Conservation (phyloP, 768 basidiomycete species). For the Lanmaoa pseudosensibilis region DNA sequence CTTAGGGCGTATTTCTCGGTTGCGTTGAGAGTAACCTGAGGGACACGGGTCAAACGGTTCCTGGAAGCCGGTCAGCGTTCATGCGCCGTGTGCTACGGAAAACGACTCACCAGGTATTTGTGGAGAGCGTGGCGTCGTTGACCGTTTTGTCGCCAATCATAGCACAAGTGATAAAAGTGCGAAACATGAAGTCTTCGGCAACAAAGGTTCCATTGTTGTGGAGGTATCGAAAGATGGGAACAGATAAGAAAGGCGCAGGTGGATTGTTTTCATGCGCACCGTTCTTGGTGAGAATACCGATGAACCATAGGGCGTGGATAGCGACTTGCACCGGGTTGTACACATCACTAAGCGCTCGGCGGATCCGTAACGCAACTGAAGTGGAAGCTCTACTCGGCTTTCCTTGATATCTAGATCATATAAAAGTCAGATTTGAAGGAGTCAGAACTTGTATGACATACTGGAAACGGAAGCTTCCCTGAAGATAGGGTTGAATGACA, state of each 20-base stretch:
- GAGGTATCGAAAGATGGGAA: slow-evolving; percentile 33
- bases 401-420: slow-evolving; percentile 18
- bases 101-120: slow-evolving; percentile 32
- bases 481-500: slow-evolving; percentile 23
- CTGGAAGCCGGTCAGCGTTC: slow-evolving; percentile 17
- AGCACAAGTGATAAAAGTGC: slow-evolving; percentile 34
- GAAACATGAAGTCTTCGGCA: slow-evolving; percentile 37
- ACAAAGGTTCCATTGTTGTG: slow-evolving; percentile 26
- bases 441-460: slow-evolving; percentile 11
- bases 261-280: slow-evolving; percentile 9
- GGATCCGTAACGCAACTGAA: slow-evolving; percentile 21
- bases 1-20: slow-evolving; percentile 22
- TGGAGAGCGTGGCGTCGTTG: slow-evolving; percentile 32
- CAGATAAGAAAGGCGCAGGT: slow-evolving; percentile 26
- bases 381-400: slow-evolving; percentile 2
- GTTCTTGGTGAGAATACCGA: slow-evolving; percentile 25
- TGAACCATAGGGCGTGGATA: slow-evolving; percentile 36
- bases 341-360: slow-evolving; percentile 20
- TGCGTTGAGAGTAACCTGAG: slow-evolving; percentile 24
- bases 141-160: slow-evolving; percentile 38
- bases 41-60: slow-evolving; percentile 22
- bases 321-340: slow-evolving; percentile 29
- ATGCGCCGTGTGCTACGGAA: background rate
- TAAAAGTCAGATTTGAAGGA: background rate
- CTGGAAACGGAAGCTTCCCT: slow-evolving; percentile 20